Evolutionary conservation across 2,329 filamentous ascomycete genomes (phyloP), one percentile per base, ranked within the genome.

Genomic region (Fusarium torulosum): DNA sequence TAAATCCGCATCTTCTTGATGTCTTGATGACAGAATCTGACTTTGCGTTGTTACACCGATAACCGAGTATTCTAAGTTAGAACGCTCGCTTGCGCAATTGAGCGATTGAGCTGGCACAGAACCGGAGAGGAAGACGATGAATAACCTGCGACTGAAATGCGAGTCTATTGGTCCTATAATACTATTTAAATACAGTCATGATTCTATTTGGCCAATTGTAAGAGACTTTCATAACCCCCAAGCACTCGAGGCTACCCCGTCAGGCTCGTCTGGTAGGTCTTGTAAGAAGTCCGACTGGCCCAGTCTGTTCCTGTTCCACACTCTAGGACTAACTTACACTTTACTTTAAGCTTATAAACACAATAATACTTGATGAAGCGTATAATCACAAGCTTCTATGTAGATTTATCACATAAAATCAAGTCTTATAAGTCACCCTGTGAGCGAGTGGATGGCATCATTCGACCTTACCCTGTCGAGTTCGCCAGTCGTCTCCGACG

Each of bases 11-110:
- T 41, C 8, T 29, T 3, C 5, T 6, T 10, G 3, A 14, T 15
- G 19, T n/a, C 7, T 4, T 25, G 21, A 29, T 31, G 6, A 17
- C 7, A 2, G 29, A 19, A 21, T 17, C 17, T 7, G 7, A 8
- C 2, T 15, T 19, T 20, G 35, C 35, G 9, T 25, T 38, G 14
- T 11, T 19, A n/a, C 15, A 19, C 66, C 66, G 66, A 69, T 45
- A 69, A 50, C 66, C 66, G 66, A 29, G 4, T 25, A 11, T 17
- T 23, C 19, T 7, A n/a, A n/a, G n/a, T n/a, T n/a, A 19, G 33
- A 17, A 8, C 8, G 14, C 35, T 4, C 5, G 17, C 45, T 66
- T 20, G 44, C 53, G 52, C 23, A 35, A 45, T 62, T 40, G 17
- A 33, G 52, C 23, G 29, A 45, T 62, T 40, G 17, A 33, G 20